Percentiles rank a stretch among this genome's conserved stretches.
phyloP scores from a whole-genome alignment of 2,329 filamentous ascomycete genomes.

The Exophiala sp. region DNA sequence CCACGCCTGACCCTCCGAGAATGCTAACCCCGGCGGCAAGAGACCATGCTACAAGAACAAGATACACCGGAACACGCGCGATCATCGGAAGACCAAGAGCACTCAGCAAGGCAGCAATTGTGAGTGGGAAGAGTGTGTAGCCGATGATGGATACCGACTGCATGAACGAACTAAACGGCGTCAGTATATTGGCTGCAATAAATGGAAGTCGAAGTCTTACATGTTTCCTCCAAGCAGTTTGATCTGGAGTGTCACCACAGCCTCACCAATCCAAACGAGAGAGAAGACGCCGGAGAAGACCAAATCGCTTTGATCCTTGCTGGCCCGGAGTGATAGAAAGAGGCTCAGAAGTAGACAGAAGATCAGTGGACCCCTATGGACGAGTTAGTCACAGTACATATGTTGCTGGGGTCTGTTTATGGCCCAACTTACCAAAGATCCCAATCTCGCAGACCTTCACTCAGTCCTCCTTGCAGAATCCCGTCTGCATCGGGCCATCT shows the following conservation, averaged over 20 bases:
- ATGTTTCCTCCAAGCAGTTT: constrained; percentile 94
- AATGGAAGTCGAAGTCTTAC: constrained; percentile 51
- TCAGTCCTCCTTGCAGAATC: constrained; percentile 67
- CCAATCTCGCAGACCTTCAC: constrained; percentile 87
- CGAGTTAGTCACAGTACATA: constrained; percentile 2
- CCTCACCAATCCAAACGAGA: constrained; percentile 94
- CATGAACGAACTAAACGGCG: constrained; percentile 72
- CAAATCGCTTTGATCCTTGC: constrained; percentile 71
- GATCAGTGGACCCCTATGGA: constrained; percentile 71
- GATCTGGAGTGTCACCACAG: constrained; percentile 95
- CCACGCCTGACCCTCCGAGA: constrained; percentile 86
- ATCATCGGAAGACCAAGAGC: constrained; percentile 74
- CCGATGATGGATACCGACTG: constrained; percentile 97
- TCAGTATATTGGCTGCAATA: constrained; percentile 15
- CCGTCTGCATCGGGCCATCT: constrained; percentile 64
- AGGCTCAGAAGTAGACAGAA: constrained; percentile 87
- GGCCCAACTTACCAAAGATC: constrained; percentile 67
- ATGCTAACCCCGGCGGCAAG: constrained; percentile 94
- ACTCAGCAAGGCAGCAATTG: constrained; percentile 84
- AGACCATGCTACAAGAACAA: constrained; percentile 84
- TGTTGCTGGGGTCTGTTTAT: background rate
- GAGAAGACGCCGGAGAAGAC: constrained; percentile 97
- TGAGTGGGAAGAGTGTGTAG: constrained; percentile 94
- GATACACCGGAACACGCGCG: constrained; percentile 81
- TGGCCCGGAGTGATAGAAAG: constrained; percentile 76